Evolutionary conservation across 108 stramenopile species (phyloP), one percentile per base, ranked within the genome.

Genomic region (Fragilaria radians): DNA sequence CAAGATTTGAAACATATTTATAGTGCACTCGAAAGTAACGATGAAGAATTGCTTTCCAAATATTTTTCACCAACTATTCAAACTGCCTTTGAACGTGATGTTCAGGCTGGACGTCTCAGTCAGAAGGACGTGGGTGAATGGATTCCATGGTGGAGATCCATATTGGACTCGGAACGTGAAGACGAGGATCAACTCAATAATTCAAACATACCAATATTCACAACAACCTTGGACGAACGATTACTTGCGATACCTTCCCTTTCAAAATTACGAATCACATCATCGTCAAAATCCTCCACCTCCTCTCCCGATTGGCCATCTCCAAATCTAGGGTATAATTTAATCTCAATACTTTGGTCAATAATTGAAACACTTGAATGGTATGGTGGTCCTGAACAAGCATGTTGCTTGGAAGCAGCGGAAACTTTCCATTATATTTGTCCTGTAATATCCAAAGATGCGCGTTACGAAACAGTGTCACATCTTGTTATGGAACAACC

Each of bases 141-240:
- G 79, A 42, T 70, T 52, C 79, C 79, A 4, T 81, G 79, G 79
- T 81, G 79, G 79, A 52, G 62, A 49, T 54, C 67, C n/a, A 33
- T 71, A 14, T 42, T 42, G 11, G 11, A 42, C 14, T 7, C 14
- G 36, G 36, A 42, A 11, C 11, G 36, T 42, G 36, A 42, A n/a
- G n/a, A 7, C 14, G 56, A 23, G 17, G 28, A 51, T 11, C 27
- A 31, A 24, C 24, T 49, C 4, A 5, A 7, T 19, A 19, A 55
- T 5, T 28, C 1, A 29, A 61, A 45, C 5, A 19, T 19, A 9
- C 18, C 22, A 21, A 5, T 50, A 17, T 9, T 3, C 52, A 19
- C 46, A 19, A 56, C 32, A 27, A 47, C 64, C 0, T 32, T 61
- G 27, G 70, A 80, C 52, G 60, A 71, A 62, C 46, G 48, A 24